Evolutionary conservation across 352 stramenopile genomes (phyloP).

Genomic region (Phytopythium mirpurense): DNA sequence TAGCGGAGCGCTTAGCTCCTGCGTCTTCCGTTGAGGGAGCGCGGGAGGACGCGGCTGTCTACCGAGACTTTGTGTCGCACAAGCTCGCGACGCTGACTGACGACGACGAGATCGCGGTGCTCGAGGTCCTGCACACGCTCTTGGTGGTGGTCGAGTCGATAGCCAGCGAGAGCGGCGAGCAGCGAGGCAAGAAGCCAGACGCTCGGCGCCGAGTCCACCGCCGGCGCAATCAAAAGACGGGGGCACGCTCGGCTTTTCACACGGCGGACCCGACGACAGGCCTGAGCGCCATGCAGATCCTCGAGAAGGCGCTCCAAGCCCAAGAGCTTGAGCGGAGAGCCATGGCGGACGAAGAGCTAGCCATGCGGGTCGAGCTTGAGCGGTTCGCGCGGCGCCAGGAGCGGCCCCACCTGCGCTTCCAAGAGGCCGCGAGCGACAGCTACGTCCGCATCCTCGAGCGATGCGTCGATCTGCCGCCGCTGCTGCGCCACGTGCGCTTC

Average conservation of each 20-base stretch:
- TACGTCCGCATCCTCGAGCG: conserved; percentile 45
- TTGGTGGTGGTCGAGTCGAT: conserved; percentile 14
- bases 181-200: background rate
- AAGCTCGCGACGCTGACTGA: conserved; percentile 1
- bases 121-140: conserved; percentile 11
- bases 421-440: conserved; percentile 44
- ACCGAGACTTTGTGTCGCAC: background rate
- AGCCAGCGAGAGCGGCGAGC: background rate
- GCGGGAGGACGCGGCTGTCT: background rate
- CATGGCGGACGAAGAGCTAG: conserved; percentile 23
- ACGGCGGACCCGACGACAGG: background rate
- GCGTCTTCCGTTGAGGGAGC: background rate
- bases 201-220: conserved; percentile 1
- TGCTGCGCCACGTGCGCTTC: conserved; percentile 45
- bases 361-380: conserved; percentile 45
- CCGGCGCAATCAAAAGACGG: background rate
- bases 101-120: conserved; percentile 8
- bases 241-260: background rate
- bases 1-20: background rate
- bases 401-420: conserved; percentile 32
- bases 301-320: conserved; percentile 36
- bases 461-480: conserved; percentile 42
- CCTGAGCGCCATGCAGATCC: conserved; percentile 5
- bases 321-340: background rate
- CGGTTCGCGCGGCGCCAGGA: conserved; percentile 30